A percentile compares a stretch with the other conserved stretches of the same genome.
Conservation (phyloP, 2,329 filamentous ascomycete genomes). For the Rugonectria rugulosa region DNA sequence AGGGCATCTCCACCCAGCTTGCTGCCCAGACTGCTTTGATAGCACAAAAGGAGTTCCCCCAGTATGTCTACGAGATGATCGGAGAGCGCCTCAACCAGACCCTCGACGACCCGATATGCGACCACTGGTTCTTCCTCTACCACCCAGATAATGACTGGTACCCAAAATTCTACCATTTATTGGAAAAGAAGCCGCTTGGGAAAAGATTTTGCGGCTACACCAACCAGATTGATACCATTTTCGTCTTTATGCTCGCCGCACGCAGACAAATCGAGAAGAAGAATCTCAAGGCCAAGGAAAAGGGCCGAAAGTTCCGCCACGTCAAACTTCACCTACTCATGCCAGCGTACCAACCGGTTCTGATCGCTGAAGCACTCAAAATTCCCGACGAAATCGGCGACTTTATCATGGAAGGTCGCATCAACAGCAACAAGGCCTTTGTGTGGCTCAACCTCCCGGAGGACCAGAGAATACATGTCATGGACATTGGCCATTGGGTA, state of each 20-base stretch:
- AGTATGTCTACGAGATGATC: slow-evolving; percentile 48
- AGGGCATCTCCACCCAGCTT: slow-evolving; percentile 43
- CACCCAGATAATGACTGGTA: slow-evolving; percentile 53
- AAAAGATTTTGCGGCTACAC: slow-evolving; percentile 50
- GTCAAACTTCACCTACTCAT: slow-evolving; percentile 48
- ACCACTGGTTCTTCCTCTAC: slow-evolving; percentile 51
- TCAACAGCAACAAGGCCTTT: slow-evolving; percentile 48
- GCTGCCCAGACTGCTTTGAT: slow-evolving; percentile 47
- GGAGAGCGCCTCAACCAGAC: slow-evolving; percentile 45
- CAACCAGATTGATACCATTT: slow-evolving; percentile 50
- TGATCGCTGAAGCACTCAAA: slow-evolving; percentile 46
- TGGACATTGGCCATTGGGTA: slow-evolving; percentile 44
- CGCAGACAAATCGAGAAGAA: slow-evolving; percentile 37
- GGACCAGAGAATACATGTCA: slow-evolving; percentile 42
- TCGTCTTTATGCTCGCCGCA: slow-evolving; percentile 49
- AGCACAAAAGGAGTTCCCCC: slow-evolving; percentile 47
- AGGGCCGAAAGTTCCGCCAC: slow-evolving; percentile 32
- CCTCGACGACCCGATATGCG: slow-evolving; percentile 37
- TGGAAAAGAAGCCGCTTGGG: slow-evolving; percentile 44
- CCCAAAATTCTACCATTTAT: slow-evolving; percentile 47
- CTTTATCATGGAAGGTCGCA: slow-evolving; percentile 48
- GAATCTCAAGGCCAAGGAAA: slow-evolving; percentile 33
- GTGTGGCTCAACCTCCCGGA: slow-evolving; percentile 49
- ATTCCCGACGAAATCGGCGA: slow-evolving; percentile 48
- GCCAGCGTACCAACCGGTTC: slow-evolving; percentile 49